Evolutionary conservation across 208 protist genomes (phyloP), one percentile per base, ranked within the genome.

Genomic region (Crithidia mellificae): DNA sequence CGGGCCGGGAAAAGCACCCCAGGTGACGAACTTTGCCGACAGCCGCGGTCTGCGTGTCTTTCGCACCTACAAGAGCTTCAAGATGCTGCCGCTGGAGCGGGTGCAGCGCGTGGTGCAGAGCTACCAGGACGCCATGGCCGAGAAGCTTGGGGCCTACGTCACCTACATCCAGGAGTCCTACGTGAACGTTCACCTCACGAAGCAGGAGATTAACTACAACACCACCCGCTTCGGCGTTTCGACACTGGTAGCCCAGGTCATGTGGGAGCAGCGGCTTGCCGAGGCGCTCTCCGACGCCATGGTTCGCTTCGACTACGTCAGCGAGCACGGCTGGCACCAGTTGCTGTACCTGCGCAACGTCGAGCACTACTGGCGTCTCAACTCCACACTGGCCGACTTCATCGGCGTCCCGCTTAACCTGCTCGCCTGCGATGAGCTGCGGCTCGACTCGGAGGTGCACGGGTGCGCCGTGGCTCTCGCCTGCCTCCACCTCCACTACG

Each of bases 401-500:
- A 81, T 97, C 62, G 88, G 88, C 17, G 66, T 80, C 58, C 74
- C 85, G 30, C 55, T 76, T 6, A 51, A 72, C 46, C 73, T 74
- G 25, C 66, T 74, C 25, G 70, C 84, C 5, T 81, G 74, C 39
- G 63, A 71, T 22, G 77, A 83, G 53, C 63, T 96, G 61, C 56
- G 61, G 20, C 62, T 55, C 14, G 81, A 87, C 47, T 93, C 84
- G 17, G 83, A 90, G 64, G 80, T 91, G 46, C 84, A 87, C 41
- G 92, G 92, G 22, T 90, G 81, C 39, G 92, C 90, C 14, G 89
- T 91, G n/a, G 90, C 89, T 15, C 67, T 97, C 9, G 87, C 84
- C 24, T 97, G 88, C 52, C 74, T 97, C 55, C 68, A 83, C 32
- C 57, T 90, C 24, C 74, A 94, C 54, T 90, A 90, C 77, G 67